A percentile compares a stretch with the other conserved stretches of the same genome.
Conservation (phyloP, 192 early-diverging fungal species). For the Linnemannia zychae region DNA sequence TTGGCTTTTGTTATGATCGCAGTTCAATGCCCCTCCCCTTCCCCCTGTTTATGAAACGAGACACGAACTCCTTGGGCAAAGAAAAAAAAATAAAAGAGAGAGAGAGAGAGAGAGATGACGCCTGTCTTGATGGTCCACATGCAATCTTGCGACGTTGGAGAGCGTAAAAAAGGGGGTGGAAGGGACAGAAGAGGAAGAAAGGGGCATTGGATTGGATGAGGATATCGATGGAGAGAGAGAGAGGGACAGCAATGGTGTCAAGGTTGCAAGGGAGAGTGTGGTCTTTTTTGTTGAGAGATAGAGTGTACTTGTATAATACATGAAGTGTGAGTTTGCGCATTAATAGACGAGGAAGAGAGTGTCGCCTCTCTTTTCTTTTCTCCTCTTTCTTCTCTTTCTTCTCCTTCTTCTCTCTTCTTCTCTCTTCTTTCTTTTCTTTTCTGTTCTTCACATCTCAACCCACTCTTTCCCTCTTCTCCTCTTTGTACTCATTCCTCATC, state of each 20-base stretch:
- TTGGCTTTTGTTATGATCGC: not conserved
- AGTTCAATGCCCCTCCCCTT: not conserved
- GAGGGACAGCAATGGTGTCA: too few relatives aligned
- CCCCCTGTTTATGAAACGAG: constrained; percentile 47
- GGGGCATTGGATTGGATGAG: not conserved
- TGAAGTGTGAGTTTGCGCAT: not conserved
- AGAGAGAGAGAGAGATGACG: not conserved
- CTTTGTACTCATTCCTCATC: not conserved
- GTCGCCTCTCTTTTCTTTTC: not conserved
- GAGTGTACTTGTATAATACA: not conserved
- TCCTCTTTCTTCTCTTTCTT: not conserved
- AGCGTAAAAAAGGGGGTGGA: not conserved
- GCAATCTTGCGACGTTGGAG: constrained; percentile 17
- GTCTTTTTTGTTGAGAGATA: too few relatives aligned
- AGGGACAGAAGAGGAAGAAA: not conserved
- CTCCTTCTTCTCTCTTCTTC: not conserved
- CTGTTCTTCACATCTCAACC: not conserved
- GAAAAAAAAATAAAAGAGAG: not conserved
- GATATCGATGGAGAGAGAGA: not conserved
- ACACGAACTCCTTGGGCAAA: constrained; percentile 22
- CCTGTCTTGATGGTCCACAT: constrained; percentile 22
- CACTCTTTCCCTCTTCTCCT: not conserved
- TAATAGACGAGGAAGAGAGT: not conserved
- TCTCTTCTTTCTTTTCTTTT: not conserved
- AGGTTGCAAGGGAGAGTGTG: too few relatives aligned